Conservation (phyloP, 805 yeast species). For the Candida qinlingensis region DNA sequence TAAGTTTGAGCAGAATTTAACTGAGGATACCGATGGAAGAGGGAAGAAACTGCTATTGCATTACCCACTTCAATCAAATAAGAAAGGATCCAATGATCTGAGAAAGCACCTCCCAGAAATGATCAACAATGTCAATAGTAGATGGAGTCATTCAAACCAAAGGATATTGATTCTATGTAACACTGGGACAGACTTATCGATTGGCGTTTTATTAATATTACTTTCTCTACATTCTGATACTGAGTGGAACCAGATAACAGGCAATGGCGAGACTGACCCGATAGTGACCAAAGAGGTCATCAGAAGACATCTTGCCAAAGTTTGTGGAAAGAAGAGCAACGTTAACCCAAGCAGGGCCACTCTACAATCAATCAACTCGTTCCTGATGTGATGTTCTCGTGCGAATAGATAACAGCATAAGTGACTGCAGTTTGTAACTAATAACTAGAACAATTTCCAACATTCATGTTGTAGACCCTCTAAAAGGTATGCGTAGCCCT, state of each 20-base stretch:
- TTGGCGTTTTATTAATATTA: constrained; percentile 51
- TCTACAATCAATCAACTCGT: constrained; percentile 62
- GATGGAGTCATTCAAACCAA: neutral
- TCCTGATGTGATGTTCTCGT: constrained; percentile 35
- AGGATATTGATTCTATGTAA: constrained; percentile 47
- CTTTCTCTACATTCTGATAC: constrained; percentile 41
- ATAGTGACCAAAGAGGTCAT: constrained; percentile 45
- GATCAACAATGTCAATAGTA: constrained; percentile 22
- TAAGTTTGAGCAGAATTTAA: neutral
- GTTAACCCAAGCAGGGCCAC: constrained; percentile 78
- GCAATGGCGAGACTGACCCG: neutral
- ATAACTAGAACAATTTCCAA: too few species aligned
- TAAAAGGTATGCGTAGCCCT: too few species aligned
- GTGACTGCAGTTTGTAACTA: too few species aligned
- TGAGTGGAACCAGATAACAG: constrained; percentile 31
- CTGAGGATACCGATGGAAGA: neutral
- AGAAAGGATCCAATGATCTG: constrained; percentile 63
- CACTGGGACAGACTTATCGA: constrained; percentile 60
- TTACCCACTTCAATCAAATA: constrained; percentile 35
- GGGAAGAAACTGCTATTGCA: constrained; percentile 2
- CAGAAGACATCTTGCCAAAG: constrained; percentile 46
- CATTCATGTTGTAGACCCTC: too few species aligned
- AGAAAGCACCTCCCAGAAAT: constrained; percentile 43
- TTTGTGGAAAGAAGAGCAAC: constrained; percentile 35
- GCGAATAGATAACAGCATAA: neutral